Evolutionary conservation across 305 asterid species (phyloP).

Genomic region (Solanum hybrid): DNA sequence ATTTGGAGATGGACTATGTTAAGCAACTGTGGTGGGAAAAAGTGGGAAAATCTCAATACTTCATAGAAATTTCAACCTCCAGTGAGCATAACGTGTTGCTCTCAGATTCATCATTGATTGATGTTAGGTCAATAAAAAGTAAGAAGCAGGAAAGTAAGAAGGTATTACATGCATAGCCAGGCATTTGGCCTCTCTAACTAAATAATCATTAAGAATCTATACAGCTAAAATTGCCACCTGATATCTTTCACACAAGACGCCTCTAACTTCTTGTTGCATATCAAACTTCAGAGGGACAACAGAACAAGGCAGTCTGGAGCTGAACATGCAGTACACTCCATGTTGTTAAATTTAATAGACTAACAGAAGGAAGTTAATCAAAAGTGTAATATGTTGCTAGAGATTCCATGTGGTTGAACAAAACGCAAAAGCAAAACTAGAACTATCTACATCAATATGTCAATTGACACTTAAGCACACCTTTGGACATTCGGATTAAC

Average conservation of each 20-base stretch:
- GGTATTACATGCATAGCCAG: not conserved
- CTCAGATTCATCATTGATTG: not conserved
- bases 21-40: not conserved
- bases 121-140: not conserved
- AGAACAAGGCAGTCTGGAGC: not conserved
- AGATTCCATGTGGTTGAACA: not conserved
- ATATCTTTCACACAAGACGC: not conserved
- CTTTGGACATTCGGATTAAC: not conserved
- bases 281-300: not conserved
- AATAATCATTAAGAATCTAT: not conserved
- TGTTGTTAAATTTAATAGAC: not conserved
- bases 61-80: not conserved
- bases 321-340: not conserved
- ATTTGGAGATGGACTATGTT: not conserved
- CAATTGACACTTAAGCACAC: not conserved
- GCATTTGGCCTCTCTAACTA: not conserved
- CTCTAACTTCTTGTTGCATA: conserved; percentile 1
- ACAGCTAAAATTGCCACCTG: not conserved
- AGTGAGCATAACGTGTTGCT: not conserved
- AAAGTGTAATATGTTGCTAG: not conserved
- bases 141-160: not conserved
- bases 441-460: not conserved
- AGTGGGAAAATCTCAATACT: not conserved
- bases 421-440: not conserved
- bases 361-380: not conserved